These are phyloP conservation scores for Termitomyces heimii DNA, from an alignment of 768 basidiomycete genomes.

Conservation along the genomic window DNA sequence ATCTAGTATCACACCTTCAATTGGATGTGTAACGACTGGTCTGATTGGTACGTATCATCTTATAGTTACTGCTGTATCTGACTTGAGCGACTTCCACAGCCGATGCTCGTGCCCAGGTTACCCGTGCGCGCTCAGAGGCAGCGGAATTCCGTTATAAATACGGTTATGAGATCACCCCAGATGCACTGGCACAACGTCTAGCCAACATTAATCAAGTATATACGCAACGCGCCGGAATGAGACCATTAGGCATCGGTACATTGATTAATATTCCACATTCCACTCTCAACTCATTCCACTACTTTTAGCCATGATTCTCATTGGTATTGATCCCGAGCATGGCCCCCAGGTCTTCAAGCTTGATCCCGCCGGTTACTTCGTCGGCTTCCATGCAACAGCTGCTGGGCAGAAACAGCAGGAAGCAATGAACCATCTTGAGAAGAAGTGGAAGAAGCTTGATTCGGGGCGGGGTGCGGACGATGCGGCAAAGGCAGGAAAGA, in stretches of 20 bases:
- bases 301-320: constrained; percentile 84
- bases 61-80: not conserved
- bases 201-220: constrained; percentile 99
- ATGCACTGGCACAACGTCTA: constrained; percentile 88
- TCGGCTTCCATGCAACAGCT: constrained; percentile 95
- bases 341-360: constrained; percentile 99
- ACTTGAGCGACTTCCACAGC: constrained; percentile 38
- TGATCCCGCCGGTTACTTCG: constrained; percentile 97
- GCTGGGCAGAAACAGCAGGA: constrained; percentile 98
- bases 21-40: constrained; percentile 99
- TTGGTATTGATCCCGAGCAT: constrained; percentile 84
- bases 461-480: constrained; percentile 76
- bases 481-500: constrained; percentile 67
- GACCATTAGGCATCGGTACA: constrained; percentile 92
- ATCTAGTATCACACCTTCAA: constrained; percentile 92
- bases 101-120: constrained; percentile 87
- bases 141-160: constrained; percentile 93
- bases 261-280: constrained; percentile 4
- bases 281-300: not conserved
- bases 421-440: constrained; percentile 97
- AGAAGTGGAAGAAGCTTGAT: constrained; percentile 96
- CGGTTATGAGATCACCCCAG: constrained; percentile 97
- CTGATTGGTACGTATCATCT: constrained; percentile 62
- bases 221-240: constrained; percentile 95
- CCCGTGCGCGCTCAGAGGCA: constrained; percentile 82